A percentile compares a stretch with the other conserved stretches of the same genome.
phyloP scores from a whole-genome alignment of 1,284 basidiomycete genomes.

The Boletus albobrunnescens region DNA sequence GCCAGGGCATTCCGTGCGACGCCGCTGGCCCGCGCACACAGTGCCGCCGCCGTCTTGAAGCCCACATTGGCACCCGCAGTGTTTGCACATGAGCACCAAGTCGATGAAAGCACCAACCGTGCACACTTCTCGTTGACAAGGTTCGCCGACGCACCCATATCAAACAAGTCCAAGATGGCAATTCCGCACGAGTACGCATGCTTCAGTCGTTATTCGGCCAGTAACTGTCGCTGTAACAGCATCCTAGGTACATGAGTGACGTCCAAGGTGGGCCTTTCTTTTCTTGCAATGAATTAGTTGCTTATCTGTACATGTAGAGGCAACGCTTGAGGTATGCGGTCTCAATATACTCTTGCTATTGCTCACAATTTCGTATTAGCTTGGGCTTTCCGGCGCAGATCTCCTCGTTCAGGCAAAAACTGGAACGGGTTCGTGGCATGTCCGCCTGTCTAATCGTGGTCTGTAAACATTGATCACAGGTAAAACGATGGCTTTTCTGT shows the following conservation, averaged over 20 bases:
- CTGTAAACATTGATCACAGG: constrained; percentile 39
- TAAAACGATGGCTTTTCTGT: constrained; percentile 87
- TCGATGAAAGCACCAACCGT: constrained; percentile 16
- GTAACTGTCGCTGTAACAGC: constrained; percentile 14
- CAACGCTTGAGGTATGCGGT: constrained; percentile 35
- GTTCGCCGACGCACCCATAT: constrained; percentile 31
- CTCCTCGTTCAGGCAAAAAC: constrained; percentile 48
- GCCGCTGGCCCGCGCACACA: constrained; percentile 7
- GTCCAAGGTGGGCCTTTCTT: constrained; percentile 36
- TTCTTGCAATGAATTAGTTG: background rate
- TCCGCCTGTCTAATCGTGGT: background rate
- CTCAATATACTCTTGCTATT: background rate
- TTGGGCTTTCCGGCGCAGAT: constrained; percentile 36
- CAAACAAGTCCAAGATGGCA: constrained; percentile 33
- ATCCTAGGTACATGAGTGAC: constrained; percentile 37
- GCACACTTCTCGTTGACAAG: constrained; percentile 28
- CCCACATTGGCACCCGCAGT: constrained; percentile 1
- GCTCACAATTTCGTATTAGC: constrained; percentile 24
- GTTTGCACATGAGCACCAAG: constrained; percentile 2
- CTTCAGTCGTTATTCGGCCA: background rate
- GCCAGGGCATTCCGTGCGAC: constrained; percentile 17
- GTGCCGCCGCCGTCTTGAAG: constrained; percentile 12
- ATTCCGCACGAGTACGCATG: constrained; percentile 40
- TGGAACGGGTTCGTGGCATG: constrained; percentile 36
- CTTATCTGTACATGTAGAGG: constrained; percentile 19